A percentile compares a stretch with the other conserved stretches of the same genome.
phyloP scores from a whole-genome alignment of 2,329 filamentous ascomycete species.

The Trichoderma koningii region DNA sequence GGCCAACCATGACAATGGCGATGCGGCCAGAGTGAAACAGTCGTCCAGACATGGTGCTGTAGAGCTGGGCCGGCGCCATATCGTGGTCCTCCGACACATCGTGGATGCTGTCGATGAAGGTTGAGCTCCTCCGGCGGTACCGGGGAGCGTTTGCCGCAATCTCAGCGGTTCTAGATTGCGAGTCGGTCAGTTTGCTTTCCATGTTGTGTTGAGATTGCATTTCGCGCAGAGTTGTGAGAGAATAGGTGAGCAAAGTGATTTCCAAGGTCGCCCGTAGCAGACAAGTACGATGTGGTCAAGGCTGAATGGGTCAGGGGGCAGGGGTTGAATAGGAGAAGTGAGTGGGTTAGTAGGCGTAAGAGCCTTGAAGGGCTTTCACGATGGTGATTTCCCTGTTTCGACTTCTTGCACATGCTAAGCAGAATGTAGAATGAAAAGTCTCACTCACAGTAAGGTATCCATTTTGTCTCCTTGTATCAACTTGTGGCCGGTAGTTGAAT shows the following conservation, averaged over 20 bases:
- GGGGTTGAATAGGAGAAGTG: conserved; percentile 4
- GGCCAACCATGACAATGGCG: conserved; percentile 93
- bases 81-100: conserved; percentile 80
- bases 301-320: background rate
- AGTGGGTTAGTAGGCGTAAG: background rate
- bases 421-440: background rate
- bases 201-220: background rate
- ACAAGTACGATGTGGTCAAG: background rate
- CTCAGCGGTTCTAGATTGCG: conserved; percentile 71
- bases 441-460: conserved; percentile 40
- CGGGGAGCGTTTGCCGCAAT: conserved; percentile 87
- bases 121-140: conserved; percentile 90
- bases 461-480: conserved; percentile 28
- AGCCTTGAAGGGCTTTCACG: background rate
- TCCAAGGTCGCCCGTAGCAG: background rate
- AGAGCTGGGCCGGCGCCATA: conserved; percentile 92
- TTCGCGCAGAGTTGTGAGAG: background rate
- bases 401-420: background rate
- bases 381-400: background rate
- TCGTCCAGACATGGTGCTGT: conserved; percentile 95
- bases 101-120: conserved; percentile 96
- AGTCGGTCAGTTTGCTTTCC: conserved; percentile 28
- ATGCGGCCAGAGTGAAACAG: conserved; percentile 97
- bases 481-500: background rate
- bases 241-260: background rate